A percentile compares a stretch with the other conserved stretches of the same genome.
These are phyloP conservation scores for Pseudogymnoascus sp. DNA, from an alignment of 2,329 filamentous ascomycete genomes.

Conservation along the genomic window DNA sequence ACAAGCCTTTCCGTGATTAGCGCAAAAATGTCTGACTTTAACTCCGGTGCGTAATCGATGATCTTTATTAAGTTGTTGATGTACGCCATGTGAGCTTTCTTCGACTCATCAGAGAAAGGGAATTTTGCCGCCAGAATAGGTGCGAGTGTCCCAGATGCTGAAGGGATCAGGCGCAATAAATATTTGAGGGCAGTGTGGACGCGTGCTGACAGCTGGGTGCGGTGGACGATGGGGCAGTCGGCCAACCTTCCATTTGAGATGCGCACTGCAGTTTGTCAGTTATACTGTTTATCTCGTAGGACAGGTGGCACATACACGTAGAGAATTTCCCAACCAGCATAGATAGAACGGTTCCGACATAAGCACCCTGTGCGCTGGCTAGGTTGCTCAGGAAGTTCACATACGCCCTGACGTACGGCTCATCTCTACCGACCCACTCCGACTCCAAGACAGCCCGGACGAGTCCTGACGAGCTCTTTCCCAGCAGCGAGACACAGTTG, in stretches of 20 bases:
- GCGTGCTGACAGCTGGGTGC: slow-evolving; percentile 59
- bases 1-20: slow-evolving; percentile 81
- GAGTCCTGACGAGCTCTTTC: slow-evolving; percentile 52
- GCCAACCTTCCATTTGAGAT: slow-evolving; percentile 29
- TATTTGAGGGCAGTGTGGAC: slow-evolving; percentile 72
- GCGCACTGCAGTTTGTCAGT: slow-evolving; percentile 35
- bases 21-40: slow-evolving; percentile 74
- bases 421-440: slow-evolving; percentile 60
- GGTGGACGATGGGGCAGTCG: slow-evolving; percentile 53
- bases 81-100: slow-evolving; percentile 78
- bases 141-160: slow-evolving; percentile 64
- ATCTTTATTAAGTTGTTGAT: slow-evolving; percentile 77
- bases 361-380: slow-evolving; percentile 75
- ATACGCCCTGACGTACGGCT: slow-evolving; percentile 61
- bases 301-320: slow-evolving; percentile 36
- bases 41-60: slow-evolving; percentile 68
- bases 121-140: slow-evolving; percentile 63
- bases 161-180: slow-evolving; percentile 74
- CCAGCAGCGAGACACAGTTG: slow-evolving; percentile 53
- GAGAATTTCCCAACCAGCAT: slow-evolving; percentile 78
- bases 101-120: slow-evolving; percentile 69
- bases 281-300: slow-evolving; percentile 30
- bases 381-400: slow-evolving; percentile 63
- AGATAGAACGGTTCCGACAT: slow-evolving; percentile 65
- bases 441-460: slow-evolving; percentile 54